Base-by-base conservation (phyloP, 495 filamentous ascomycete genomes). In the Penicillium taxi region DNA sequence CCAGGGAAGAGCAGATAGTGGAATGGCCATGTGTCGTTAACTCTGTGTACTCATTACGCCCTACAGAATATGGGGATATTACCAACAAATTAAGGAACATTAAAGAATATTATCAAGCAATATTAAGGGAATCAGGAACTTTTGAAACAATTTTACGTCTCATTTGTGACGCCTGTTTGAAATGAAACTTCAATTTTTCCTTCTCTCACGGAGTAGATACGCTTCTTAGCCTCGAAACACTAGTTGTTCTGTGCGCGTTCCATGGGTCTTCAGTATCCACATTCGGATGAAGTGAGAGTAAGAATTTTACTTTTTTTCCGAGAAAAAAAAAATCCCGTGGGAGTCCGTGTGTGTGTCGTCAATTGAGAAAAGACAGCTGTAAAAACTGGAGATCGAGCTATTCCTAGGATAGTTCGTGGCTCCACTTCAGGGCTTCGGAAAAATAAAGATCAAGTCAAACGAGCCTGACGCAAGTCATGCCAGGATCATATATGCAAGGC, bases 11-110 rank as follows among this genome's bases (percentile, higher is more conserved):
- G n/a, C n/a, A n/a, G n/a, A n/a, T n/a, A n/a, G n/a, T n/a, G n/a
- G n/a, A n/a, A n/a, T n/a, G n/a, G n/a, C 47, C 48, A 52, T 59
- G 56, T 59, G 53, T 57, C 48, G 13, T n/a, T n/a, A n/a, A n/a
- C n/a, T n/a, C n/a, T n/a, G n/a, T n/a, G n/a, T n/a, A n/a, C n/a
- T n/a, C n/a, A n/a, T n/a, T n/a, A n/a, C n/a, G n/a, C n/a, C n/a
- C 6, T 9, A 37, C 35, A 19, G 20, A 33, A 22, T 35, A 35
- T 46, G 43, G 43, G 37, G 43, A 46, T 27, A 46, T n/a, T 22
- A 14, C 18, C 12, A 12, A 15, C 12, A 2, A 35, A 35, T 29
- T n/a, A n/a, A 12, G 9, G 13, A 30, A 16, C 11, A 30, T 24
- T 6, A 30, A 29, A 28, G 11, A 9, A 32, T n/a, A 32, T 12